phyloP scores from a whole-genome alignment of 225 moss, liverwort and hornwort genomes.

The Polytrichum formosum region DNA sequence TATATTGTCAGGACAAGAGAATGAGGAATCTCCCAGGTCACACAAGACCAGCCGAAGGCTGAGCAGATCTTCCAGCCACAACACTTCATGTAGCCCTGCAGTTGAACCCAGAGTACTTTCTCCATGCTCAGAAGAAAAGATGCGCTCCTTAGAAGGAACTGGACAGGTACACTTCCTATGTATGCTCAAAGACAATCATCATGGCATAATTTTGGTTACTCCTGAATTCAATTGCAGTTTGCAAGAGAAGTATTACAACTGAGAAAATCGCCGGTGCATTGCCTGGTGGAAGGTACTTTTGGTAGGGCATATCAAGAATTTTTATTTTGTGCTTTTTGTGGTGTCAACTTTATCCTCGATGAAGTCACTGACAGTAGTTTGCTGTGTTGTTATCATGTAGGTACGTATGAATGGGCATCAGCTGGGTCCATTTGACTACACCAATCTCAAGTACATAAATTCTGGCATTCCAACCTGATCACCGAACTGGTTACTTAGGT shows the following conservation, averaged over 20 bases:
- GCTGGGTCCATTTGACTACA: conserved; percentile 58
- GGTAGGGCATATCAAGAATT: not conserved
- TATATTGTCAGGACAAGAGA: conserved; percentile 37
- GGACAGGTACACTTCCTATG: conserved; percentile 44
- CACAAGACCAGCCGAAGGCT: conserved; percentile 34
- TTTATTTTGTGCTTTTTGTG: not conserved
- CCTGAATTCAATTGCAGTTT: too few species aligned
- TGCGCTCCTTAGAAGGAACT: conserved; percentile 71
- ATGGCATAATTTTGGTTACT: not conserved
- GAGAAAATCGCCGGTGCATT: not conserved
- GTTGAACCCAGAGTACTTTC: conserved; percentile 32
- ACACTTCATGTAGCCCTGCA: conserved; percentile 5
- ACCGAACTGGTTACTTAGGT: conserved; percentile 11
- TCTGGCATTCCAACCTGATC: conserved; percentile 32
- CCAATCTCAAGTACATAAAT: conserved; percentile 48
- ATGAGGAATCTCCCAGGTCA: conserved; percentile 24
- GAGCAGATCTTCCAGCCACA: conserved; percentile 34
- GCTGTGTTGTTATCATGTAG: conserved; percentile 7
- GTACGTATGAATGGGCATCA: conserved; percentile 46
- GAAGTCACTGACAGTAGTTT: too few species aligned
- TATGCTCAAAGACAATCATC: not conserved
- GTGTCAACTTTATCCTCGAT: too few species aligned
- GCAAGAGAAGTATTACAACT: too few species aligned
- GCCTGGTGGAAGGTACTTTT: too few species aligned
- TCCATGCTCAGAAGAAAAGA: conserved; percentile 71